phyloP scores from a whole-genome alignment of 495 filamentous ascomycete genomes.

The Lichina pygmaea region DNA sequence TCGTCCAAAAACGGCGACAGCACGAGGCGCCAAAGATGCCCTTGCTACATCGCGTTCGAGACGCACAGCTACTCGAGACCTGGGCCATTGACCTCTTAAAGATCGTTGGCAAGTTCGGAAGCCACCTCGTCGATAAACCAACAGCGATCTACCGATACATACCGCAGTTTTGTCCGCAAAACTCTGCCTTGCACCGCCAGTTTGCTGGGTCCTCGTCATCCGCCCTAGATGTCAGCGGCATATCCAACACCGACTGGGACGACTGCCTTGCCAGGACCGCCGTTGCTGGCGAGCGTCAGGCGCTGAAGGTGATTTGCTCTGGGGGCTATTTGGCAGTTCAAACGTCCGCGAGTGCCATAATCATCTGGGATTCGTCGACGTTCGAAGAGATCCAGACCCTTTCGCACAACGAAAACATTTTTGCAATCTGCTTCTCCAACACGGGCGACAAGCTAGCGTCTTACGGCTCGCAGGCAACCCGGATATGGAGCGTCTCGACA shows the following conservation, averaged over 20 bases:
- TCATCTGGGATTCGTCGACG: background rate
- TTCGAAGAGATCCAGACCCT: constrained; percentile 1
- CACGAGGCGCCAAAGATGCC: constrained; percentile 3
- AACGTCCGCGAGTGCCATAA: background rate
- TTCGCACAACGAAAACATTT: constrained; percentile 4
- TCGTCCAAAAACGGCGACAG: constrained; percentile 1
- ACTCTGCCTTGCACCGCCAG: constrained; percentile 6
- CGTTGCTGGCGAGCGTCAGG: constrained; percentile 1
- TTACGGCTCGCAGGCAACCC: constrained; percentile 5
- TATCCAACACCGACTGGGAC: constrained; percentile 6
- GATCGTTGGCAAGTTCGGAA: constrained; percentile 14
- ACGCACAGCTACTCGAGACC: constrained; percentile 9
- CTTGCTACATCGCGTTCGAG: constrained; percentile 2
- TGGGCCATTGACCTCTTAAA: constrained; percentile 19
- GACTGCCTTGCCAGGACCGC: constrained; percentile 7
- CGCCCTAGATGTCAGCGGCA: constrained; percentile 2
- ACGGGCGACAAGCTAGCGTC: constrained; percentile 3
- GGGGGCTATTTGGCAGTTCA: background rate
- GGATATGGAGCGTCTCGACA: constrained; percentile 4
- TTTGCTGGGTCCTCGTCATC: background rate
- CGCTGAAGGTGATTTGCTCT: background rate
- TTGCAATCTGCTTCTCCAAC: constrained; percentile 2
- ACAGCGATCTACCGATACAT: constrained; percentile 13
- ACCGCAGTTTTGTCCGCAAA: constrained; percentile 13
- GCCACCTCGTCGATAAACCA: constrained; percentile 8